These are phyloP conservation scores for Salix udensis DNA, from an alignment of 345 rosid genomes.

Conservation along the genomic window DNA sequence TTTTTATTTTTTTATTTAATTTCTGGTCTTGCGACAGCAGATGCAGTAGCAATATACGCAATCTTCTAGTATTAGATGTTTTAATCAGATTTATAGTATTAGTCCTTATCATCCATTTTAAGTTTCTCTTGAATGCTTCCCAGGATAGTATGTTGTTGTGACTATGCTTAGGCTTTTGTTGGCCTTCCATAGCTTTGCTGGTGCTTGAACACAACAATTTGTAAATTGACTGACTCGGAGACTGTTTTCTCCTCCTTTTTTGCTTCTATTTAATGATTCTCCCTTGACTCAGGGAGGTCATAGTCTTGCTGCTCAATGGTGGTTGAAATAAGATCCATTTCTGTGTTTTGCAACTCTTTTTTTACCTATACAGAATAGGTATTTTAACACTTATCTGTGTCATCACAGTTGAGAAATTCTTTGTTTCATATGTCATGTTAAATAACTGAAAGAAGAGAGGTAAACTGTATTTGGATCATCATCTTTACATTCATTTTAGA, in stretches of 20 bases:
- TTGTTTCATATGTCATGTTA: not conserved
- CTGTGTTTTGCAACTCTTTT: not conserved
- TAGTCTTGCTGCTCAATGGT: not conserved
- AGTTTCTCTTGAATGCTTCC: not conserved
- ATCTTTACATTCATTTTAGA: not conserved
- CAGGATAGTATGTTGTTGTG: not conserved
- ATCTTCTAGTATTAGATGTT: not conserved
- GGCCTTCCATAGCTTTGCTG: not conserved
- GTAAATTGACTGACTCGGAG: not conserved
- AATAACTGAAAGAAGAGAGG: not conserved
- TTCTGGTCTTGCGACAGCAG: not conserved
- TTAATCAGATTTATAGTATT: not conserved
- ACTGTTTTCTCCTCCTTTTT: not conserved
- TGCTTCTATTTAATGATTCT: not conserved
- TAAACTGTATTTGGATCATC: not conserved
- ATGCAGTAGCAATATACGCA: not conserved
- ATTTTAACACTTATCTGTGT: not conserved
- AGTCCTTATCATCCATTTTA: too few relatives aligned
- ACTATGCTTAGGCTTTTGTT: not conserved
- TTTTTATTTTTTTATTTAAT: too few relatives aligned
- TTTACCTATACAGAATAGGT: not conserved
- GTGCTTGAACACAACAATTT: not conserved
- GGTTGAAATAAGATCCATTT: not conserved
- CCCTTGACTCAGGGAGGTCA: not conserved
- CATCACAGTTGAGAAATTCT: not conserved